Evolutionary conservation across 768 basidiomycete species (phyloP).

Genomic region (Lactifluus rugatus): DNA sequence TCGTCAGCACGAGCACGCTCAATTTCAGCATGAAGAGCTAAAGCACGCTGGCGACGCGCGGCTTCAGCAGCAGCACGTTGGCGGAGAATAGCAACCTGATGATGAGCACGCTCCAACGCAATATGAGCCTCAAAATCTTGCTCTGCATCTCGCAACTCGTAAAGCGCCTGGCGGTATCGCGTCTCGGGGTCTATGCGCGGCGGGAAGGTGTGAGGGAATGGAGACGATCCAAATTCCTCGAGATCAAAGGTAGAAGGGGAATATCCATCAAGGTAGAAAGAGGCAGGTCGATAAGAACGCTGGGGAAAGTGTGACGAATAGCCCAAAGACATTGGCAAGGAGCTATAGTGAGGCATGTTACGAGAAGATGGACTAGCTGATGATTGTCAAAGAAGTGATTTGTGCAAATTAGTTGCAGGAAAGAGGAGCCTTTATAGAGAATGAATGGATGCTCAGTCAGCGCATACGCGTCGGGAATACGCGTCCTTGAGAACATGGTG

Average conservation of each 20-base stretch:
- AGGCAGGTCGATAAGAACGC: neutral
- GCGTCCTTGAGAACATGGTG: conserved; percentile 4
- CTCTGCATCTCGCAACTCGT: conserved; percentile 15
- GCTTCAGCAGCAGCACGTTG: conserved; percentile 1
- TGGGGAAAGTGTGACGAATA: neutral
- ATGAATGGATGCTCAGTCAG: neutral
- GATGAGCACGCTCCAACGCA: neutral
- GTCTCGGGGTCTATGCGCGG: neutral
- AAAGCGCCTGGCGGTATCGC: conserved; percentile 16
- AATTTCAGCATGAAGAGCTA: neutral
- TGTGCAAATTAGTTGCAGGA: neutral
- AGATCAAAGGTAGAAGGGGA: neutral
- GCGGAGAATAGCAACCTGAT: neutral
- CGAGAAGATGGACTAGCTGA: neutral
- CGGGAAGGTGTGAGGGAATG: neutral
- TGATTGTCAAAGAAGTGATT: neutral
- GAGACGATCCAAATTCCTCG: neutral
- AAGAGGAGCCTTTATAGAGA: conserved; percentile 6
- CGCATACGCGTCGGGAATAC: conserved; percentile 11
- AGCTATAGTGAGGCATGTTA: conserved; percentile 8
- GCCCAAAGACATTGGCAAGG: neutral
- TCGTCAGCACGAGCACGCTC: neutral
- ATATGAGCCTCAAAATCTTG: conserved; percentile 10
- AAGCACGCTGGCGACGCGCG: neutral
- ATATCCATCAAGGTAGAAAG: neutral